A percentile compares a stretch with the other conserved stretches of the same genome.
Conservation (phyloP, 129 eudicot species). For the Apium graveolens region DNA sequence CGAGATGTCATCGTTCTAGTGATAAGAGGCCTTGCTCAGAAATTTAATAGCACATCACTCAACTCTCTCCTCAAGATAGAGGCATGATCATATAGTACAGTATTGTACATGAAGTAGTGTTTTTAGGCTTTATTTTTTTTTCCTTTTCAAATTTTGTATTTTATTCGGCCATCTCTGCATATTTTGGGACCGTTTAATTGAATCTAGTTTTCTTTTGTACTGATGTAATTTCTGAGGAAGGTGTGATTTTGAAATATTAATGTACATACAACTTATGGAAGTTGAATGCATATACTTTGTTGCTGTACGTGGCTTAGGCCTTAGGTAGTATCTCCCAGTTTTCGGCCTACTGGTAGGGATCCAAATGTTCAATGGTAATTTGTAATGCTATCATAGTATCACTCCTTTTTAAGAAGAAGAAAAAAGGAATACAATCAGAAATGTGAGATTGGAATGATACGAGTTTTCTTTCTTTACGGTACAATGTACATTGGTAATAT, state of each 20-base stretch:
- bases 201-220: background rate
- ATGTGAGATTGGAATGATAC: background rate
- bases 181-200: background rate
- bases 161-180: background rate
- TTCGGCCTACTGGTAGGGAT: background rate
- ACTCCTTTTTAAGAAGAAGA: background rate
- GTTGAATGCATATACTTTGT: background rate
- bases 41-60: conserved; percentile 91
- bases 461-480: background rate
- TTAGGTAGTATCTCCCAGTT: background rate
- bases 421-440: background rate
- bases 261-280: background rate
- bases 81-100: conserved; percentile 24
- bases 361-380: background rate
- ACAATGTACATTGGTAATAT: too few relatives aligned
- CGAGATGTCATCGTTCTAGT: conserved; percentile 85
- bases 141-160: background rate
- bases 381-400: background rate
- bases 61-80: conserved; percentile 84
- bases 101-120: conserved; percentile 18
- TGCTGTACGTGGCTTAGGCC: background rate
- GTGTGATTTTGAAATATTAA: background rate
- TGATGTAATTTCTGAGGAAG: background rate
- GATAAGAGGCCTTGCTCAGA: conserved; percentile 82
- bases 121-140: background rate